These are phyloP conservation scores for Evernia prunastri DNA, from an alignment of 495 filamentous ascomycete genomes.

Conservation along the genomic window DNA sequence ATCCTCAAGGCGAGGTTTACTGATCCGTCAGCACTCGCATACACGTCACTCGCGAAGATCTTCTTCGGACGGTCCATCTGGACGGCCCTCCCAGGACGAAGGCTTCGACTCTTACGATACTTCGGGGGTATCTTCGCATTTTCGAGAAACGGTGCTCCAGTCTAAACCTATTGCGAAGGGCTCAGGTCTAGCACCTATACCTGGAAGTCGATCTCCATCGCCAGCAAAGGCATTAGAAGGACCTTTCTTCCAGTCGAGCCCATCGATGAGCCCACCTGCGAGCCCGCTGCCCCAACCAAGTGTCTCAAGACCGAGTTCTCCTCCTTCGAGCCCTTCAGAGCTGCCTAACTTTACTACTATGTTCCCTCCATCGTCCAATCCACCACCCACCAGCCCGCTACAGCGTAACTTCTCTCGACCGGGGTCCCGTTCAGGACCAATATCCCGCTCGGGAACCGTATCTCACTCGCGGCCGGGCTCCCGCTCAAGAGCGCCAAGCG, in stretches of 20 bases:
- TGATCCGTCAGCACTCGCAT: constrained; percentile 31
- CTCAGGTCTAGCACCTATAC: constrained; percentile 25
- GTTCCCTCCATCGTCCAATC: constrained; percentile 17
- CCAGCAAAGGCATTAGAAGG: constrained; percentile 30
- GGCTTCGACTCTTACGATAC: constrained; percentile 68
- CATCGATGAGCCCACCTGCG: constrained; percentile 23
- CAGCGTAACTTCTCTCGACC: constrained; percentile 23
- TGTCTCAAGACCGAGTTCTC: constrained; percentile 20
- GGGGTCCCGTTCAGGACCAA: constrained; percentile 10
- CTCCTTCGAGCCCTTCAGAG: constrained; percentile 15
- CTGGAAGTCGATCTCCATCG: constrained; percentile 28
- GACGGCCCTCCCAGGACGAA: constrained; percentile 38
- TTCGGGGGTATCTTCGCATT: constrained; percentile 52
- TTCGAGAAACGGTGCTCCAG: constrained; percentile 46
- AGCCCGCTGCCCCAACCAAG: constrained; percentile 27
- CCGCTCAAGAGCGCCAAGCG: constrained; percentile 34
- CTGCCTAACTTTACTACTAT: constrained; percentile 14
- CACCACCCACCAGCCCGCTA: constrained; percentile 5
- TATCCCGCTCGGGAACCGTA: constrained; percentile 4
- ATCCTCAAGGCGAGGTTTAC: constrained; percentile 40
- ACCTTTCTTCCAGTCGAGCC: constrained; percentile 25
- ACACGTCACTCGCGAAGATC: constrained; percentile 21
- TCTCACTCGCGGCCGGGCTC: not conserved
- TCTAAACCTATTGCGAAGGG: constrained; percentile 22
- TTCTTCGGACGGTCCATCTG: constrained; percentile 26